Evolutionary conservation across 495 filamentous ascomycete species (phyloP), one percentile per base, ranked within the genome.

Genomic region (Cercophora newfieldiana): DNA sequence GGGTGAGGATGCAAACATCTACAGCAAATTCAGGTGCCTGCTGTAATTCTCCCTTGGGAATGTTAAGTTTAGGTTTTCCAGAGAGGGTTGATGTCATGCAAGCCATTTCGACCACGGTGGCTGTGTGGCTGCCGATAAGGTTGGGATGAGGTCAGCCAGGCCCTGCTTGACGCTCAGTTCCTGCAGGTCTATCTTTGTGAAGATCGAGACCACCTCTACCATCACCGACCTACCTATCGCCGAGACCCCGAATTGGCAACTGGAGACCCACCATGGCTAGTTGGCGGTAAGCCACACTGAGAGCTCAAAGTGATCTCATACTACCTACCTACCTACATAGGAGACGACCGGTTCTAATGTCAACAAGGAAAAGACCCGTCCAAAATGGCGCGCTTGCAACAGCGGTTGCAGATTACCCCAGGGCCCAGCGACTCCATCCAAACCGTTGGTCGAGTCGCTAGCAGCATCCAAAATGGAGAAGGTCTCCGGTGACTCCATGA

Each of bases 401-500:
- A 64, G 61, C 54, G 49, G 61, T 4, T 48, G 61, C 50, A 64
- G 61, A 64, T 53, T 64, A 55, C 61, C 50, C 61, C 51, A 54
- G 29, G 57, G 57, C 18, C 14, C 21, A 18, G 28, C 28, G 28
- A 59, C 18, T 12, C 28, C 2, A 2, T 59, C 56, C 7, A 21
- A 7, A 10, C 30, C 57, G 21, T 12, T 21, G 58, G 24, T 28
- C 22, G 28, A 29, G 24, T 57, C 50, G 50, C 19, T 22, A n/a
- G 30, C 19, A 25, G 21, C 59, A 14, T 22, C 59, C 6, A 30
- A 5, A 49, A 50, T 30, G 21, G 61, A 44, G 18, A 25, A 30
- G 30, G 49, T 21, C 28, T 12, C 59, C 37, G n/a, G 25, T 14
- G 37, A 18, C 30, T n/a, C 49, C 61, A 31, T 21, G n/a, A 33